Percentiles rank a stretch among this genome's conserved stretches.
phyloP scores from a whole-genome alignment of 192 early-diverging fungal species.

The Linnemannia hyalina region DNA sequence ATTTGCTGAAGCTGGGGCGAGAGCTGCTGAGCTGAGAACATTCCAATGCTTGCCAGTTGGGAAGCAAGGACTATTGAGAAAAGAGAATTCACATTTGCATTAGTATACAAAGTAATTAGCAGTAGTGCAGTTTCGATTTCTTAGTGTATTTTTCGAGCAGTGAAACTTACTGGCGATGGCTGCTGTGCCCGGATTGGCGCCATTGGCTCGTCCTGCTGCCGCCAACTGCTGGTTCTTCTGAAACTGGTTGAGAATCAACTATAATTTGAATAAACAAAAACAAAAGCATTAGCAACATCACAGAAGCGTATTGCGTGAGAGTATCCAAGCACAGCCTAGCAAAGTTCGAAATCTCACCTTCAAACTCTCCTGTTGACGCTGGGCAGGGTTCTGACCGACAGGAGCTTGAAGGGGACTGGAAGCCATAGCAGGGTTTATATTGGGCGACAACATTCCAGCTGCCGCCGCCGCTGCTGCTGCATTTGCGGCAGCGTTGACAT shows the following conservation, averaged over 20 bases:
- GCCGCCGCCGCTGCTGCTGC: conserved; percentile 10
- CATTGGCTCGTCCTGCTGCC: conserved; percentile 27
- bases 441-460: conserved; percentile 50
- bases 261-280: not conserved
- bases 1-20: conserved; percentile 35
- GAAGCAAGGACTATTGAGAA: conserved; percentile 20
- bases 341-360: conserved; percentile 8
- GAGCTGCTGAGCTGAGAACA: conserved; percentile 32
- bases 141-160: not conserved
- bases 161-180: conserved; percentile 32
- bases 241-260: conserved; percentile 35
- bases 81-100: not conserved
- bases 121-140: not conserved
- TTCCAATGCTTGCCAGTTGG: conserved; percentile 26
- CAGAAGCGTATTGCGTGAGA: not conserved
- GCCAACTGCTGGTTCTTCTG: conserved; percentile 36
- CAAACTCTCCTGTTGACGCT: conserved; percentile 27
- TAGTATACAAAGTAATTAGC: too few relatives aligned
- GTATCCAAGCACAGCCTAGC: too few relatives aligned
- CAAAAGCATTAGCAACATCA: too few relatives aligned
- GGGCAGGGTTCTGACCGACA: not conserved
- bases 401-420: conserved; percentile 22
- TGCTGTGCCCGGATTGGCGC: not conserved
- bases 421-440: conserved; percentile 27
- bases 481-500: conserved; percentile 1